Evolutionary conservation across 2,329 filamentous ascomycete genomes (phyloP).

Genomic region (Clarireedia monteithiana): DNA sequence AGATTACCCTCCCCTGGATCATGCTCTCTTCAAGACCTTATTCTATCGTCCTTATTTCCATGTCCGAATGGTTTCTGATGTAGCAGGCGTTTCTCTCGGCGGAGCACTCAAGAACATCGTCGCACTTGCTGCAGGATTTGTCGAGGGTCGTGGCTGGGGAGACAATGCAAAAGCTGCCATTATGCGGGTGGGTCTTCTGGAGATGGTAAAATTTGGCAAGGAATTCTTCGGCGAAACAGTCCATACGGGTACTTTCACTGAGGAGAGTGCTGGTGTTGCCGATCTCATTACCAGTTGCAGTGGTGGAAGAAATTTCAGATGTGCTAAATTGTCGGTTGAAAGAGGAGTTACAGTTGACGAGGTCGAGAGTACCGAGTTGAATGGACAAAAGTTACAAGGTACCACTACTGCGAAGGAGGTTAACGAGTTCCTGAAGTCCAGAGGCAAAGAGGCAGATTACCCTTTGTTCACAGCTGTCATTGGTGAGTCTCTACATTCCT

Average conservation of each 20-base stretch:
- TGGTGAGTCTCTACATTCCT: constrained; percentile 17
- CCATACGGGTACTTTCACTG: constrained; percentile 82
- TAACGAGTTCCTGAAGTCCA: constrained; percentile 74
- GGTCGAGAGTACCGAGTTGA: constrained; percentile 82
- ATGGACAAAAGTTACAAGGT: constrained; percentile 94
- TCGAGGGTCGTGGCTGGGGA: constrained; percentile 92
- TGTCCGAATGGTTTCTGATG: constrained; percentile 85
- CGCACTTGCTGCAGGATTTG: constrained; percentile 87
- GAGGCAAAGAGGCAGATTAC: constrained; percentile 74
- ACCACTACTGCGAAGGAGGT: constrained; percentile 89
- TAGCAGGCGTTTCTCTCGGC: constrained; percentile 92
- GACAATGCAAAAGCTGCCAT: constrained; percentile 98
- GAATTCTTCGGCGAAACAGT: constrained; percentile 84
- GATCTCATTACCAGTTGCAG: constrained; percentile 93
- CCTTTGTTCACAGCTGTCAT: constrained; percentile 89
- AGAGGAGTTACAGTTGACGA: constrained; percentile 74
- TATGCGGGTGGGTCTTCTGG: constrained; percentile 90
- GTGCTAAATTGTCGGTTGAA: constrained; percentile 80
- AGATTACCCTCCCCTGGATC: constrained; percentile 81
- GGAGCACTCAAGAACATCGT: constrained; percentile 97
- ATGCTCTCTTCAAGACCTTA: constrained; percentile 71
- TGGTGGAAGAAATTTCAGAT: constrained; percentile 88
- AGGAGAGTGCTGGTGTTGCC: constrained; percentile 89
- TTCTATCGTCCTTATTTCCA: constrained; percentile 98
- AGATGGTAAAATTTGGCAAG: constrained; percentile 95